These are phyloP conservation scores for Gracilaria domingensis DNA, from an alignment of 23 red algal genomes.

Conservation along the genomic window DNA sequence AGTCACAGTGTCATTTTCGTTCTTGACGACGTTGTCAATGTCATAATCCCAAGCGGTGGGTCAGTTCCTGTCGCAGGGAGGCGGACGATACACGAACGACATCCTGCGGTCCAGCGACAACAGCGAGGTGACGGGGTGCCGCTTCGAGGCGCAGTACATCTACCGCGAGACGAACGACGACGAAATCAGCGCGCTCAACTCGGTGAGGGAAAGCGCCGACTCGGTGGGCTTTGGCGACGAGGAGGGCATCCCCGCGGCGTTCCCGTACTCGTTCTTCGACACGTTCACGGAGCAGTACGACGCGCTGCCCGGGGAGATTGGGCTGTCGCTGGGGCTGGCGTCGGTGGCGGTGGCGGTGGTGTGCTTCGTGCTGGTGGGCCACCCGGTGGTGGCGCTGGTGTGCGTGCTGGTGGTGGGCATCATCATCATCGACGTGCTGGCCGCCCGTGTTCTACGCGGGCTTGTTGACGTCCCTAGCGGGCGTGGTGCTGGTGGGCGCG, in stretches of 20 bases:
- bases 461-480: slow-evolving; percentile 73
- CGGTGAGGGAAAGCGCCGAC: slow-evolving; percentile 49
- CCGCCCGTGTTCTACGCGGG: slow-evolving; percentile 83
- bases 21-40: slow-evolving; percentile 28
- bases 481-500: slow-evolving; percentile 57
- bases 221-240: slow-evolving; percentile 43
- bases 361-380: slow-evolving; percentile 69
- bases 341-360: slow-evolving; percentile 71
- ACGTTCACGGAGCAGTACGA: slow-evolving; percentile 78
- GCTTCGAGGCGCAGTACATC: slow-evolving; percentile 58
- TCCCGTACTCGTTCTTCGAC: slow-evolving; percentile 75
- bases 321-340: slow-evolving; percentile 70
- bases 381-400: slow-evolving; percentile 67
- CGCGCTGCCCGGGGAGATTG: slow-evolving; percentile 68
- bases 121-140: slow-evolving; percentile 5
- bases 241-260: slow-evolving; percentile 43
- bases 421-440: slow-evolving; percentile 68
- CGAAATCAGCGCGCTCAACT: slow-evolving; percentile 45
- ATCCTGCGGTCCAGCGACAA: slow-evolving; percentile 23
- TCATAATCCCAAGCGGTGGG: neutral
- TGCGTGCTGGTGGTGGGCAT: slow-evolving; percentile 69
- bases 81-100: neutral
- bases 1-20: too few relatives aligned
- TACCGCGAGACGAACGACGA: slow-evolving; percentile 60
- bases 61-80: slow-evolving; percentile 9